Evolutionary conservation across 1,284 basidiomycete genomes (phyloP).

Genomic region (Marasmius sp.): DNA sequence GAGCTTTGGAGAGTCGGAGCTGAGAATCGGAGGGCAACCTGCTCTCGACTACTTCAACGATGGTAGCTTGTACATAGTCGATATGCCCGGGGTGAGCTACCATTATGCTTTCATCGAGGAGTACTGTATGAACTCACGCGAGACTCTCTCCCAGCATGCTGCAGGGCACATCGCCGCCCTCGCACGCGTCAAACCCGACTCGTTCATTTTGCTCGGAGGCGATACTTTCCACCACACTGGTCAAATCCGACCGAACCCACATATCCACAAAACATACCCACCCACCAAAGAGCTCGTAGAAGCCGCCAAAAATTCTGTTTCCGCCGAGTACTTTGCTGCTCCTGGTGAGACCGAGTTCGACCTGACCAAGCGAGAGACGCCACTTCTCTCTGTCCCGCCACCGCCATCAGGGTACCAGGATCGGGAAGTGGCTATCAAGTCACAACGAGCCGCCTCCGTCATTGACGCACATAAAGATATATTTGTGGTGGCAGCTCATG

Average conservation of each 20-base stretch:
- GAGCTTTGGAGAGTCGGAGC: constrained; percentile 11
- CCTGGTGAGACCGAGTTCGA: constrained; percentile 9
- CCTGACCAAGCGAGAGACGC: constrained; percentile 8
- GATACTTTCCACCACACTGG: constrained; percentile 24
- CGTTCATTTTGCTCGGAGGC: constrained; percentile 22
- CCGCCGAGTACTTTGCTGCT: constrained; percentile 10
- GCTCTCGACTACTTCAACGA: constrained; percentile 19
- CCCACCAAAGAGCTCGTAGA: constrained; percentile 15
- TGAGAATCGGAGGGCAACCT: constrained; percentile 17
- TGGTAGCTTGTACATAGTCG: constrained; percentile 21
- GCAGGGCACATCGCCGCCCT: constrained; percentile 21
- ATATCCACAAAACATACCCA: constrained; percentile 12
- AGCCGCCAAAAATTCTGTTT: constrained; percentile 8
- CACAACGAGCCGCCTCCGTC: constrained; percentile 1
- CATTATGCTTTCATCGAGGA: too few relatives aligned
- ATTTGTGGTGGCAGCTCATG: constrained; percentile 21
- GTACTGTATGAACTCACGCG: too few relatives aligned
- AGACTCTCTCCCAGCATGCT: neutral
- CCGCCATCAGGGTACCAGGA: constrained; percentile 5
- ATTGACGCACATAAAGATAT: constrained; percentile 22
- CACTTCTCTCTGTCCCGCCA: constrained; percentile 11
- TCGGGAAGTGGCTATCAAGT: neutral
- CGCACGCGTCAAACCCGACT: constrained; percentile 20
- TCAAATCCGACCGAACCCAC: constrained; percentile 18
- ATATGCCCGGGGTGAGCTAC: constrained; percentile 19